Evolutionary conservation across 768 basidiomycete species (phyloP), one percentile per base, ranked within the genome.

Genomic region (Hygrophorus russula): DNA sequence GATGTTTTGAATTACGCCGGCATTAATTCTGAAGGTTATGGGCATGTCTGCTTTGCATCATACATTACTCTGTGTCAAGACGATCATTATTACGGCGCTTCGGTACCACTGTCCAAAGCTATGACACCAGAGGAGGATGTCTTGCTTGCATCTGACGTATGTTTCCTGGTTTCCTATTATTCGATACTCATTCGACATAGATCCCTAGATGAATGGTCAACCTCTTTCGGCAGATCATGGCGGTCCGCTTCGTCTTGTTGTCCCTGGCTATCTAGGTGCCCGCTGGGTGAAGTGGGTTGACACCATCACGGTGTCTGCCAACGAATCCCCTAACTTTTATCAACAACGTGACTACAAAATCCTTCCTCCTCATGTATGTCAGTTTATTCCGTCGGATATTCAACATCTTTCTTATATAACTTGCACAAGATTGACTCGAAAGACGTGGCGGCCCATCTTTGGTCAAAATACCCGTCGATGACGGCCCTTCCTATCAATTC

Each of bases 271-370:
- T 51, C 64, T 74, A 12, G 82, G 82, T 5, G 82, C 78, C 24
- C 73, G 82, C 9, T 82, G 80, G 78, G 80, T 82, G 6, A 83
- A 85, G 64, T 85, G 82, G 82, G 63, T 82, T 0, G 77, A 81
- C 51, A 73, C 64, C 0, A 75, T 83, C 51, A 59, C 66, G 19
- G 53, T 82, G 45, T 72, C 77, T 4, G 17, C 56, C 0, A 54
- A 59, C 5, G 80, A 84, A 59, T 80, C 79, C 1, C 67, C 71
- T 24, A 82, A 79, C 53, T 82, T 75, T 57, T 84, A 82, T 53
- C 80, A 83, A 49, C 79, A 82, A 56, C 68, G 67, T 3, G 82
- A 84, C 56, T 86, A 84, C 59, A 82, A 76, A 49, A 59, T 82
- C 42, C 57, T 79, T 13, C 76, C 78, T 6, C 69, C 76, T 10